Base-by-base conservation (phyloP, 768 basidiomycete species). In the Chiua virens region DNA sequence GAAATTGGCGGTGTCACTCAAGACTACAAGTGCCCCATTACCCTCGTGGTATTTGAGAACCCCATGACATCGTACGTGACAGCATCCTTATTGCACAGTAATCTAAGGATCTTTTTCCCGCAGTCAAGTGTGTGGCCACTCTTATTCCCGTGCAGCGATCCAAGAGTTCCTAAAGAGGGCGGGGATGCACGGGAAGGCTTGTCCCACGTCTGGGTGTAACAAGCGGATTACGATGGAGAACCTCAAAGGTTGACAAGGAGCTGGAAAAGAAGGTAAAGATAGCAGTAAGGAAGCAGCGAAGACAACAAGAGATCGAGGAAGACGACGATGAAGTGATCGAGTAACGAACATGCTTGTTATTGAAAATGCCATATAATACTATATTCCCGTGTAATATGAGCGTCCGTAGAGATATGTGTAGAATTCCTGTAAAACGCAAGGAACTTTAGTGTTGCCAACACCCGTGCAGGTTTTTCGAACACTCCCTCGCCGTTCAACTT, bases 1-100 rank as follows among this genome's bases (percentile, higher is more conserved):
- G 87, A 93, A 69, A 75, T 96, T 44, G 95, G 95, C 46, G 93
- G 92, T 22, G 78, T 85, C 25, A 87, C 85, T 7, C 88, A 90
- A 62, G 85, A 84, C 60, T 92, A 85, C 75, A 86, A 82, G 49
- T 96, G 93, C 58, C 94, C 93, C 3, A 72, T 98, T 44, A 84
- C 87, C 1, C 74, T 94, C 39, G 79, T 73, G 3, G 65, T 77
- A 14, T 76, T 92, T 35, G 76, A 75, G 20, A 76, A 96, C 45
- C 92, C 95, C 3, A 73, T 89, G 52, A 92, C 87, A 4, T 92
- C 90, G 94, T 95, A 64, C 49, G 87, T 61, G 28, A 41, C n/a
- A 40, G 42, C 20, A 18, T 5, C 20, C 28, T 20, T 6, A 17
- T 15, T 21, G 27, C n/a, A 27, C 50, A 38, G 32, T 22, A 30